Conservation (phyloP, 768 basidiomycete species). For the Lactarius vividus region DNA sequence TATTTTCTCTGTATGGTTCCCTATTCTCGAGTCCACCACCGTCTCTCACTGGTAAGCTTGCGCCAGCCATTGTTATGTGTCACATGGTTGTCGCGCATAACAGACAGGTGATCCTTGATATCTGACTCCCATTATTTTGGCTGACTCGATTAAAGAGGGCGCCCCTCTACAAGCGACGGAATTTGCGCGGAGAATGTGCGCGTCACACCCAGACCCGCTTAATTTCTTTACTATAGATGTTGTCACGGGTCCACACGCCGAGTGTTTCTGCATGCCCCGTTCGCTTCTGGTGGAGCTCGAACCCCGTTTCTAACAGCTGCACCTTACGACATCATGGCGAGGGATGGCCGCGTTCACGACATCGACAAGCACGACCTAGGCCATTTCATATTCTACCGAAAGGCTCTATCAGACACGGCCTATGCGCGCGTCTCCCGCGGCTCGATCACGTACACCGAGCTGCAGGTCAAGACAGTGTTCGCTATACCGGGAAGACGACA, state of each 20-base stretch:
- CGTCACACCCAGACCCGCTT: slow-evolving; percentile 64
- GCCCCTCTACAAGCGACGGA: slow-evolving; percentile 79
- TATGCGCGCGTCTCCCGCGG: slow-evolving; percentile 82
- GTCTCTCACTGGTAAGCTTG: slow-evolving; percentile 83
- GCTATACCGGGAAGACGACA: slow-evolving; percentile 55
- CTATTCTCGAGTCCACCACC: slow-evolving; percentile 85
- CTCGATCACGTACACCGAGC: slow-evolving; percentile 85
- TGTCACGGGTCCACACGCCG: slow-evolving; percentile 63
- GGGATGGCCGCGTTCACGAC: slow-evolving; percentile 75
- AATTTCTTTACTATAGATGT: slow-evolving; percentile 85
- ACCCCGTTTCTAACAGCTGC: slow-evolving; percentile 44
- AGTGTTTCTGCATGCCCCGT: slow-evolving; percentile 52
- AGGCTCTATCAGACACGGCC: slow-evolving; percentile 75
- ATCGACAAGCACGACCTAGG: slow-evolving; percentile 71
- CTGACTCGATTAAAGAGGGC: slow-evolving; percentile 57
- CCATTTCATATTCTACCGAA: slow-evolving; percentile 81
- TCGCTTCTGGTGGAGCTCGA: background rate
- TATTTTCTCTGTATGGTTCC: slow-evolving; percentile 51
- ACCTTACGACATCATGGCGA: slow-evolving; percentile 74
- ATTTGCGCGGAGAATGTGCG: slow-evolving; percentile 74
- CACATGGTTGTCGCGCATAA: slow-evolving; percentile 82
- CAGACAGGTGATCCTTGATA: slow-evolving; percentile 61
- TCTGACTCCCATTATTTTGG: background rate
- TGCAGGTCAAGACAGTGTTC: slow-evolving; percentile 88
- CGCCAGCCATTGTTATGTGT: slow-evolving; percentile 87